Conservation (phyloP, 2,329 filamentous ascomycete genomes). For the Aureobasidium sp. region DNA sequence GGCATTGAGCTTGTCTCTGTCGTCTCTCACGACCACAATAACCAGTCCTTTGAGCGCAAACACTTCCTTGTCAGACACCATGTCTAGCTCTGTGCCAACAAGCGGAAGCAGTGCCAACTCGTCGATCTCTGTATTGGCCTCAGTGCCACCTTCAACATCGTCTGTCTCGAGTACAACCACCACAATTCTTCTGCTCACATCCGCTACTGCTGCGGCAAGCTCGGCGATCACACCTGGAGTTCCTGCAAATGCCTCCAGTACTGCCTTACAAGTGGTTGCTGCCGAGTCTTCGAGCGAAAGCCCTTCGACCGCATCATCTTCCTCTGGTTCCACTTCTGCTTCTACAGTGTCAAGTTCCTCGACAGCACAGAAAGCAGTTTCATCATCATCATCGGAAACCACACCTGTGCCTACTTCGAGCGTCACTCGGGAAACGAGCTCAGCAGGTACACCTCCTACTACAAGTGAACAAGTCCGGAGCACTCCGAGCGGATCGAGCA, state of each 20-base stretch:
- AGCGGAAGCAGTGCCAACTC: not conserved
- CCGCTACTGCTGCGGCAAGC: not conserved
- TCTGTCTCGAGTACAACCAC: not conserved
- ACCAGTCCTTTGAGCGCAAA: not conserved
- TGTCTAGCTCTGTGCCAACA: not conserved
- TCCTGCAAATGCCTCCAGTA: not conserved
- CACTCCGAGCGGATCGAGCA: not conserved
- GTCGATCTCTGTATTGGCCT: not conserved
- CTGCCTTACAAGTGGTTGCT: not conserved
- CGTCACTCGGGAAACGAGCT: not conserved
- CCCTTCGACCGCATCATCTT: not conserved
- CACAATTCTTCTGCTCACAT: not conserved
- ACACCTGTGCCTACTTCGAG: not conserved
- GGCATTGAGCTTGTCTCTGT: slow-evolving; percentile 13
- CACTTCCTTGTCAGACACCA: not conserved
- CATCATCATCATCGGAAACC: not conserved
- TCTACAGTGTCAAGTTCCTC: not conserved
- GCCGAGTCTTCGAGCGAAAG: not conserved
- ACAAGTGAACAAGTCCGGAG: not conserved
- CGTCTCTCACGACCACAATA: not conserved
- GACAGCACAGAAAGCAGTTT: not conserved
- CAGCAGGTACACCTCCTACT: not conserved
- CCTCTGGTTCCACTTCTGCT: not conserved
- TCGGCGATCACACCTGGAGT: not conserved
- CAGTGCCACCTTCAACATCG: not conserved